phyloP scores from a whole-genome alignment of 202 grass and related monocot genomes.

The Carex sylvatica region DNA sequence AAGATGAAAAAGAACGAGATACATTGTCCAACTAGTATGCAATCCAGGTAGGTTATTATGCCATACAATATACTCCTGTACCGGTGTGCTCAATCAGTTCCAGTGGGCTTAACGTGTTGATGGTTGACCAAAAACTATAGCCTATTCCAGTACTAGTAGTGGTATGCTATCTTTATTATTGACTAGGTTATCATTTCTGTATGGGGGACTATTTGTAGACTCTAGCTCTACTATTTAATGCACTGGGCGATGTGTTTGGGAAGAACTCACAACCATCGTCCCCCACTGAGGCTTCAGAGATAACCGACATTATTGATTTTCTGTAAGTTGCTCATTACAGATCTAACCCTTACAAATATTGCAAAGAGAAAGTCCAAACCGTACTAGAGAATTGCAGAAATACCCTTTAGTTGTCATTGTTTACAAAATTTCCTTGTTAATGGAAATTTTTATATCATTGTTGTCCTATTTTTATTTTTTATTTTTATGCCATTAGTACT shows the following conservation, averaged over 20 bases:
- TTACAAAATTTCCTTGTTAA: not conserved
- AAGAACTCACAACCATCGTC: slow-evolving; percentile 70
- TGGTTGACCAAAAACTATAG: not conserved
- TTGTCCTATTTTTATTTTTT: not conserved
- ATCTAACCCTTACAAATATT: not conserved
- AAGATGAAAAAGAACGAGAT: not conserved
- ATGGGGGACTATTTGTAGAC: slow-evolving; percentile 50
- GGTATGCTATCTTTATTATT: not conserved
- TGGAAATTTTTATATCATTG: not conserved
- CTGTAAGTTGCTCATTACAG: slow-evolving; percentile 55
- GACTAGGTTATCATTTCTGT: not conserved
- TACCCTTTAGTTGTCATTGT: not conserved
- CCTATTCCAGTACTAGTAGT: not conserved
- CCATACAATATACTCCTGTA: not conserved
- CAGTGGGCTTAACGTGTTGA: not conserved
- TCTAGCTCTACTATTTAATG: slow-evolving; percentile 87
- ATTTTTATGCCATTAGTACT: not conserved
- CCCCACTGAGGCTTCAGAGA: slow-evolving; percentile 82
- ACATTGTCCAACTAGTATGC: not conserved
- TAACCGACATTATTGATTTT: slow-evolving; percentile 91
- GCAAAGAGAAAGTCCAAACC: not conserved
- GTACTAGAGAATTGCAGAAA: not conserved
- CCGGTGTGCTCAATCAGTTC: not conserved
- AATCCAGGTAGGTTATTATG: not conserved
- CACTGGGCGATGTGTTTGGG: slow-evolving; percentile 84